phyloP scores from a whole-genome alignment of 176 grass and related monocot species.

The Aegilops umbellulata region DNA sequence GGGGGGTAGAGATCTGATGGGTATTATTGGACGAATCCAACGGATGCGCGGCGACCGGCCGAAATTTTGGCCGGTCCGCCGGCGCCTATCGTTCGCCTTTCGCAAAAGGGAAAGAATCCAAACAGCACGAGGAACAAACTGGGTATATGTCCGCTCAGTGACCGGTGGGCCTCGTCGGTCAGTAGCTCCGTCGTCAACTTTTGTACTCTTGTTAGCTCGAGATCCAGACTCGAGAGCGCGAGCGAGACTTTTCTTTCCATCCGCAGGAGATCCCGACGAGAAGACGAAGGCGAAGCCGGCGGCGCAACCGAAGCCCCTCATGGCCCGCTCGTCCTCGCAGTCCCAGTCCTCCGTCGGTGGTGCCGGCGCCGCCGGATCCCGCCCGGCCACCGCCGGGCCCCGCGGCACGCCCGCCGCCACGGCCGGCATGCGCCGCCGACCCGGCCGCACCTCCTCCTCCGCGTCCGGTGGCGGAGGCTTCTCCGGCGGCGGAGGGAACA shows the following conservation, averaged over 20 bases:
- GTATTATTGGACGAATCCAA: too few species aligned
- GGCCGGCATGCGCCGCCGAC: conserved; percentile 55
- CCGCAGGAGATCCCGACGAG: background rate
- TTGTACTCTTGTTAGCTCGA: background rate
- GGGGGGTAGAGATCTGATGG: too few species aligned
- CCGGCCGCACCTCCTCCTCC: conserved; percentile 29
- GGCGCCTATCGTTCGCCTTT: too few species aligned
- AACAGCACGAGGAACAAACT: background rate
- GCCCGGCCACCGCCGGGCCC: conserved; percentile 55
- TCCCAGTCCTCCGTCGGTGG: conserved; percentile 63
- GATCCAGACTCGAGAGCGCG: conserved; percentile 22
- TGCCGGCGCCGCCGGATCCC: conserved; percentile 22
- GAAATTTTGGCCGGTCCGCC: too few species aligned
- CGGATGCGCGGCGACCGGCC: too few species aligned
- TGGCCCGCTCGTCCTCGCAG: conserved; percentile 74
- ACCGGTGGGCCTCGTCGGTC: background rate
- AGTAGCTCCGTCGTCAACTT: background rate
- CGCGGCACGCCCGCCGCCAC: conserved; percentile 66
- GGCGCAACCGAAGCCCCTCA: conserved; percentile 3
- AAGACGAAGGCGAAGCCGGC: background rate
- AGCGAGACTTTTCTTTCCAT: conserved; percentile 7
- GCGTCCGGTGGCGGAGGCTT: conserved; percentile 16
- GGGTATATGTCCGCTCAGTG: background rate
- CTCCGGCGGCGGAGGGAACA: conserved; percentile 51
- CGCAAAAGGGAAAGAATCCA: too few species aligned